phyloP scores from a whole-genome alignment of 164 flowering plant genomes.

The Houttuynia cordata region DNA sequence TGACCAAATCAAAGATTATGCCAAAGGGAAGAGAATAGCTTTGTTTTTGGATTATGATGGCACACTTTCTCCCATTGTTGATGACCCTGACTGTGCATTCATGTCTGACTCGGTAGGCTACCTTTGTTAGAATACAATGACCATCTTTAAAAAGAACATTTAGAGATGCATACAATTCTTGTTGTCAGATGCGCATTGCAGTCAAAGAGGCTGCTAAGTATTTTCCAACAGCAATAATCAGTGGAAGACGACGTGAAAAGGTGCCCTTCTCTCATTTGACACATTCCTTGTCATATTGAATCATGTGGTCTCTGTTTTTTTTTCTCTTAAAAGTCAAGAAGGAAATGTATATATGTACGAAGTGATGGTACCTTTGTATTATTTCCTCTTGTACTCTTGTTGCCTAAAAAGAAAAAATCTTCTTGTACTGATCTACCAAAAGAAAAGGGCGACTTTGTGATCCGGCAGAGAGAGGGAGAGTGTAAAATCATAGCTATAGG shows the following conservation, averaged over 20 bases:
- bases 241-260: constrained; percentile 93
- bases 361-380: too few species aligned
- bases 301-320: too few species aligned
- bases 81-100: constrained; percentile 41
- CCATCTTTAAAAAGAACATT: not conserved
- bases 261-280: constrained; percentile 18
- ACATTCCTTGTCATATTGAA: too few species aligned
- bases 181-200: constrained; percentile 68
- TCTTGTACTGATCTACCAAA: too few species aligned
- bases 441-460: too few species aligned
- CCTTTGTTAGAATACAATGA: too few species aligned
- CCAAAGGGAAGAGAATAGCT: constrained; percentile 71
- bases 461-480: too few species aligned
- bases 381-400: too few species aligned
- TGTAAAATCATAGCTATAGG: too few species aligned
- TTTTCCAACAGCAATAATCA: constrained; percentile 88
- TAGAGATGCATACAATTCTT: not conserved
- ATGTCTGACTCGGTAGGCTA: constrained; percentile 58
- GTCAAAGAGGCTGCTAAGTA: constrained; percentile 50
- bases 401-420: too few species aligned
- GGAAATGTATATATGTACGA: too few species aligned
- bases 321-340: too few species aligned
- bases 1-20: constrained; percentile 50
- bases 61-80: constrained; percentile 34
- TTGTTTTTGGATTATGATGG: constrained; percentile 50